Evolutionary conservation across 2,329 filamentous ascomycete genomes (phyloP), one percentile per base, ranked within the genome.

Genomic region (Venturia aucupariae): DNA sequence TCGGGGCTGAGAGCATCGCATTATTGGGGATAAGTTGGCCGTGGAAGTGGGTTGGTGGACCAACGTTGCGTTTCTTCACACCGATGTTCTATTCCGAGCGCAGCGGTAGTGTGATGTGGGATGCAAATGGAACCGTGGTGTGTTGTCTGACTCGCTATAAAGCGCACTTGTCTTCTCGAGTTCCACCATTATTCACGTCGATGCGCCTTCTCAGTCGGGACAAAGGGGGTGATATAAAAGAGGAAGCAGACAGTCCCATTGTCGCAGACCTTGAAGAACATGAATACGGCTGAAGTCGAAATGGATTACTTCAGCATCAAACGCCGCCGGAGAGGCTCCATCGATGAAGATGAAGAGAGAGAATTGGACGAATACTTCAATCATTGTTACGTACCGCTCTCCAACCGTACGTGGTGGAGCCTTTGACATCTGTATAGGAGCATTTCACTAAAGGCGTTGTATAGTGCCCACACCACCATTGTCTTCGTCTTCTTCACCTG

Each of bases 281-380:
- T 42, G 59, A n/a, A 41, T 17, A 60, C n/a, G 19, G 59, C 15
- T 42, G 38, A 60, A 11, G 15, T 13, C 2, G 15, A 46, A 24
- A 62, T 62, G 61, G 61, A 62, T 35, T 62, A 62, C 19, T 62
- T 62, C 42, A 62, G 35, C 24, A 35, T 22, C 22, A 51, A 51
- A 38, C 39, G 32, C 24, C 41, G 42, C 17, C 42, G 41, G 17
- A 42, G 38, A 42, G 42, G 19, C 61, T 54, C 41, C 27, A 38
- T 54, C 48, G 46, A 35, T 32, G 27, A 38, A n/a, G 41, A 38
- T n/a, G 61, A 62, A 30, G 62, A 64, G 62, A 48, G 62, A 19
- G 73, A 75, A 65, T 64, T 76, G 67, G 75, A 76, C 59, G 67
- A 67, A 64, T 76, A 75, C 68, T 74, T 77, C 67, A 74, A 72